Percentiles rank a stretch among this genome's conserved stretches.
Conservation (phyloP, 108 stramenopile species). For the Nitzschia sp. region DNA sequence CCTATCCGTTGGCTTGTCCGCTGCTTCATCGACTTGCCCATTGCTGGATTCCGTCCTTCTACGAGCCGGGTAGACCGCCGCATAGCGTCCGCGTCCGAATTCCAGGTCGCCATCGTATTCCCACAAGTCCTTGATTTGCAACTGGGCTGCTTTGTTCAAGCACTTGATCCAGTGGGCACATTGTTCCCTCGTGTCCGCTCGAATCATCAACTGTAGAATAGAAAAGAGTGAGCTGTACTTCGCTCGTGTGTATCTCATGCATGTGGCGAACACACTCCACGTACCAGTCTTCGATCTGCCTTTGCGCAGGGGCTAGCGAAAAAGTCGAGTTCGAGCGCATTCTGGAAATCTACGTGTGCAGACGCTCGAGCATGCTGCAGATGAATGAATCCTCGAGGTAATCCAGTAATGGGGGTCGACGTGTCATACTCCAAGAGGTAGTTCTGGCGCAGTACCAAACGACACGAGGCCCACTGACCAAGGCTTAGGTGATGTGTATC, state of each 20-base stretch:
- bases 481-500: conserved; percentile 21
- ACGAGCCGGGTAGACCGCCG: conserved; percentile 63
- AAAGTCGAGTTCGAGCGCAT: conserved; percentile 74
- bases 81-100: conserved; percentile 74
- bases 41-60: conserved; percentile 21
- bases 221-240: neutral
- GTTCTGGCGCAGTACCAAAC: conserved; percentile 72
- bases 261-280: neutral
- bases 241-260: no score
- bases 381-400: conserved; percentile 75
- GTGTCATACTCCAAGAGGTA: conserved; percentile 74
- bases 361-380: conserved; percentile 57
- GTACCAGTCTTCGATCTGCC: conserved; percentile 59
- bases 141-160: conserved; percentile 59
- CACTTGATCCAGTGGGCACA: conserved; percentile 69
- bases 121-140: conserved; percentile 67
- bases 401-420: conserved; percentile 20
- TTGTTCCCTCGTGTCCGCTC: conserved; percentile 55
- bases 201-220: conserved; percentile 51
- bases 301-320: conserved; percentile 77
- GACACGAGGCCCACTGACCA: conserved; percentile 59
- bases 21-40: neutral
- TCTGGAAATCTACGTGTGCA: conserved; percentile 53
- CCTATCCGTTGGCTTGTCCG: neutral
- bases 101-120: conserved; percentile 55